phyloP scores from a whole-genome alignment of 768 basidiomycete species.

The Tylopilus sp. region DNA sequence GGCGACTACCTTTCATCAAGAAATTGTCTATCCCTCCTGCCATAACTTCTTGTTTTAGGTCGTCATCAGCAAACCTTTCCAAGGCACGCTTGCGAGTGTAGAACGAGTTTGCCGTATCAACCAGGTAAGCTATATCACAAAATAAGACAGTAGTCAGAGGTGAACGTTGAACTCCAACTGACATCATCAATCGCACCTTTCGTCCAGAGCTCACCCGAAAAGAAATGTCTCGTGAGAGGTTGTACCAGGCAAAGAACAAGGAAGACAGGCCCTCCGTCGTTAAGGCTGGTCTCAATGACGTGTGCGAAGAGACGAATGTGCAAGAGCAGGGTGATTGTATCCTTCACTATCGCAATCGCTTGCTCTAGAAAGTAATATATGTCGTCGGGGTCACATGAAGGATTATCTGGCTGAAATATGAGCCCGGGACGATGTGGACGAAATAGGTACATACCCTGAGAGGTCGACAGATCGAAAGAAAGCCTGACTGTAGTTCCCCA shows the following conservation, averaged over 20 bases:
- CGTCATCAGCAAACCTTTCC: not conserved
- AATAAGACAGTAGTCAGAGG: not conserved
- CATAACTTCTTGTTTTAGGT: conserved; percentile 21
- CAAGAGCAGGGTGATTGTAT: conserved; percentile 17
- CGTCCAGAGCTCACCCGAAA: conserved; percentile 15
- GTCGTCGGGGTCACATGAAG: not conserved
- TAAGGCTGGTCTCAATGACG: conserved; percentile 13
- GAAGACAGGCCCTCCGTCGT: conserved; percentile 20
- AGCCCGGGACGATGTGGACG: not conserved
- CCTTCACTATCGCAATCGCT: conserved; percentile 7
- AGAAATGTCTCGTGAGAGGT: not conserved
- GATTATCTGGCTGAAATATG: conserved; percentile 5
- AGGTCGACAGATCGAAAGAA: conserved; percentile 21
- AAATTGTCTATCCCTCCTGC: conserved; percentile 15
- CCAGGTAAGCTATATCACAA: conserved; percentile 17
- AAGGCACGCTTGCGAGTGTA: conserved; percentile 24
- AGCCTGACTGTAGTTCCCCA: conserved; percentile 11
- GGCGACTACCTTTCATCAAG: conserved; percentile 12
- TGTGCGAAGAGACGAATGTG: conserved; percentile 21
- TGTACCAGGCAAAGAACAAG: conserved; percentile 21
- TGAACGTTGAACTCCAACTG: too few relatives aligned
- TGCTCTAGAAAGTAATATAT: conserved; percentile 14
- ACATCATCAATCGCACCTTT: conserved; percentile 11
- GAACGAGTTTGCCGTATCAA: conserved; percentile 10
- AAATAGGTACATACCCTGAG: conserved; percentile 13